These are phyloP conservation scores for Tephrocybe sp. DNA, from an alignment of 768 basidiomycete species.

Conservation along the genomic window DNA sequence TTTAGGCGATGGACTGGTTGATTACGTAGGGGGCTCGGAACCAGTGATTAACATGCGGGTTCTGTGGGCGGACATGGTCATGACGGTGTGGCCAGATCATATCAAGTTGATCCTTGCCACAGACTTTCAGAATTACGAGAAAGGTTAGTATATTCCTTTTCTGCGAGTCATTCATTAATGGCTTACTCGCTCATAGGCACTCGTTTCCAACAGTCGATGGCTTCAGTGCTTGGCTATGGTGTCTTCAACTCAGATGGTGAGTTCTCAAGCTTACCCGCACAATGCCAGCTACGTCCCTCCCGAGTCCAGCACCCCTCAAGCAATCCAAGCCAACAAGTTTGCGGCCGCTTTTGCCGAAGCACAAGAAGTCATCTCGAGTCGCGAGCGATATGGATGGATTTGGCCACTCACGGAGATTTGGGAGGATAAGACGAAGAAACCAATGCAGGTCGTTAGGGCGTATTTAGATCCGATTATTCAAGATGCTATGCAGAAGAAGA, in stretches of 20 bases:
- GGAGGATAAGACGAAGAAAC: slow-evolving; percentile 40
- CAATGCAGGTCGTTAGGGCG: slow-evolving; percentile 52
- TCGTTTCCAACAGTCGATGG: slow-evolving; percentile 41
- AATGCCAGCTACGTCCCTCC: slow-evolving; percentile 28
- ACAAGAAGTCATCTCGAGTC: slow-evolving; percentile 39
- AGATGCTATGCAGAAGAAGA: slow-evolving; percentile 46
- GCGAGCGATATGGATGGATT: slow-evolving; percentile 43
- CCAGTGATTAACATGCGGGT: slow-evolving; percentile 44
- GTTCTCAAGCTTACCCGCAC: slow-evolving; percentile 37
- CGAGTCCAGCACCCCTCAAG: slow-evolving; percentile 20
- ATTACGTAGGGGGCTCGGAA: slow-evolving; percentile 33
- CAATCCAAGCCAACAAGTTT: slow-evolving; percentile 40
- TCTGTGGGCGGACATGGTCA: slow-evolving; percentile 42
- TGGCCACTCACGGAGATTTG: slow-evolving; percentile 56
- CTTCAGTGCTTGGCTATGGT: slow-evolving; percentile 55
- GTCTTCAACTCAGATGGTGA: slow-evolving; percentile 69
- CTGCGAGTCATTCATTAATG: too few relatives aligned
- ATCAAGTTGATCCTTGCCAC: slow-evolving; percentile 57
- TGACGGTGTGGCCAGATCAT: slow-evolving; percentile 52
- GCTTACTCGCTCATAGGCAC: slow-evolving; percentile 35
- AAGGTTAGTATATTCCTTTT: too few relatives aligned
- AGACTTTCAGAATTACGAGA: slow-evolving; percentile 57
- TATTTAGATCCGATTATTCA: slow-evolving; percentile 53
- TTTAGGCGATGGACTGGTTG: slow-evolving; percentile 45
- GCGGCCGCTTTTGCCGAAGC: slow-evolving; percentile 47